Base-by-base conservation (phyloP, 148 eudicot genomes). In the Fagopyrum homotropicum region DNA sequence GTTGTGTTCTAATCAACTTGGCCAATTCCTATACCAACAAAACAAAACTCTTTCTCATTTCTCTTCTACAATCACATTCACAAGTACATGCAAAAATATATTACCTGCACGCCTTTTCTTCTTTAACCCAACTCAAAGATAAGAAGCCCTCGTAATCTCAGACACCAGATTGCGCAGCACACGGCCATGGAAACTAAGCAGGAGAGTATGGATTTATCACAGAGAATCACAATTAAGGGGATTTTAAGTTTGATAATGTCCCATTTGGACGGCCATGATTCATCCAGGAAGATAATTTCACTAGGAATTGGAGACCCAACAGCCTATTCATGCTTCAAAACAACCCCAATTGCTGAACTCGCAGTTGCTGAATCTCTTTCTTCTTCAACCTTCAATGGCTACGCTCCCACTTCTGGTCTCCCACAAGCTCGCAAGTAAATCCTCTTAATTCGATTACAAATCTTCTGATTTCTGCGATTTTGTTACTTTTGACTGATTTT, bases 251-350 rank as follows among this genome's bases (percentile, higher is more conserved):
- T 90, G 79, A 81, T 96, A 72, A 87, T 87, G 88, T 85, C 86
- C 0, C 86, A 86, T 75, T 80, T 88, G 48, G 88, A 84, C 29
- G 78, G 12, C 22, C 64, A 82, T 16, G 83, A 81, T 14, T 55
- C 73, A 26, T 75, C 77, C 0, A 84, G 72, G 45, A 79, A 70
- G 16, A 83, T 87, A 3, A 90, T 96, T 56, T 92, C 98, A 1
- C 72, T 96, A 16, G 99, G 98, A 0, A 90, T 96, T 84, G 99
- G 99, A 0, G 99, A 96, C 78, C 99, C 99, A 2, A 82, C 99
- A 0, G 88, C 86, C 4, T 86, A 86, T 79, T 82, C 93, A 0
- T 96, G 99, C 77, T 96, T 90, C 48, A 83, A 77, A 3, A 86
- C 99, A 2, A 76, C 86, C 35, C 45, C 79, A 35, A 78, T 72